phyloP scores from a whole-genome alignment of 1,284 basidiomycete genomes.

The Puccinia triticina region DNA sequence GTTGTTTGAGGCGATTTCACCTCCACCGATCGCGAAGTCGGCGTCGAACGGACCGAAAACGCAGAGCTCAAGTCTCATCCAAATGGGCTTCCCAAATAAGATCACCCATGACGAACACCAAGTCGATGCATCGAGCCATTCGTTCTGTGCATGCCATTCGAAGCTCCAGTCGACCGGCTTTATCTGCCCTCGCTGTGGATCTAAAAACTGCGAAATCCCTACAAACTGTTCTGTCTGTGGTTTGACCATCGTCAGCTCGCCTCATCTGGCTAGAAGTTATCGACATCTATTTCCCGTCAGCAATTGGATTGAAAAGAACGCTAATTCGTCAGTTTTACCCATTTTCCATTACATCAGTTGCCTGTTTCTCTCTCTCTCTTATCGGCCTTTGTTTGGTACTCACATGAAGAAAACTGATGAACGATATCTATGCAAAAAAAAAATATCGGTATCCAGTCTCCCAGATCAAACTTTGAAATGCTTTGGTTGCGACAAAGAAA shows the following conservation, averaged over 20 bases:
- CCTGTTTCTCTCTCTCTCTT: conserved; percentile 56
- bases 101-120: conserved; percentile 67
- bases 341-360: conserved; percentile 55
- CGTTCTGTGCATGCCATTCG: conserved; percentile 90
- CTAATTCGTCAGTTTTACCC: conserved; percentile 34
- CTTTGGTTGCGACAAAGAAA: conserved; percentile 17
- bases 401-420: conserved; percentile 32
- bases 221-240: conserved; percentile 98
- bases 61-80: conserved; percentile 69
- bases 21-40: conserved; percentile 70
- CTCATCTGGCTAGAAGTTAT: conserved; percentile 92
- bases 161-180: conserved; percentile 87
- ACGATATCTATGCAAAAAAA: neutral
- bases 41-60: conserved; percentile 64
- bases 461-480: conserved; percentile 58
- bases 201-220: conserved; percentile 94
- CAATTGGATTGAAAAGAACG: conserved; percentile 67
- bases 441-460: conserved; percentile 18
- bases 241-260: conserved; percentile 94
- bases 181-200: conserved; percentile 87
- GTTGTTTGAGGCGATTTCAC: conserved; percentile 91
- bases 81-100: conserved; percentile 97
- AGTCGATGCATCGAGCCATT: conserved; percentile 67
- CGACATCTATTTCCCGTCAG: conserved; percentile 90
- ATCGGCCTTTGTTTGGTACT: conserved; percentile 53